phyloP scores from a whole-genome alignment of 225 moss, liverwort and hornwort genomes.

The Pleurozium schreberi region DNA sequence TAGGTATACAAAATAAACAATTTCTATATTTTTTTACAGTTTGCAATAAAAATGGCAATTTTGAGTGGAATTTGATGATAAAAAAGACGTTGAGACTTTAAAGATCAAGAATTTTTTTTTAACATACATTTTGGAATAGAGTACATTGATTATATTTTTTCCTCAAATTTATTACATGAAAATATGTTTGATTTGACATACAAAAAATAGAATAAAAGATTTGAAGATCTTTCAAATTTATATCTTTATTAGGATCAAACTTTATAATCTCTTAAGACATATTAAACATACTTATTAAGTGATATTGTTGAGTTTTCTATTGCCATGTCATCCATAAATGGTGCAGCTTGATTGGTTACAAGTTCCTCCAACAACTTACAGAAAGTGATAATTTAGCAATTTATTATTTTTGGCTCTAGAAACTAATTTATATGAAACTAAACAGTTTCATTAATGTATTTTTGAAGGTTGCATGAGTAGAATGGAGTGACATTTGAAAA shows the following conservation, averaged over 20 bases:
- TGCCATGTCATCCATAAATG: rapidly evolving
- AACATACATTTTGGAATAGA: not conserved
- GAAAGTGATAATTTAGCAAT: no score
- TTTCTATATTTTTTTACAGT: rapidly evolving
- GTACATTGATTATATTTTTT: not conserved
- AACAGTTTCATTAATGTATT: not conserved
- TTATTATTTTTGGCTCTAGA: rapidly evolving
- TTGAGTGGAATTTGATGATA: not conserved
- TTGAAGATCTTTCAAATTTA: no score
- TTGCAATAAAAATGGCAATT: not conserved
- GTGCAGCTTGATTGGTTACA: no score
- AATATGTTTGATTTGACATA: no score
- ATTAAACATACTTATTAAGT: no score
- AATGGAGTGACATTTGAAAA: not conserved
- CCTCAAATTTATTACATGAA: rapidly evolving
- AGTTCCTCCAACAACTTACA: not conserved
- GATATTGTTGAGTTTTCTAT: not conserved
- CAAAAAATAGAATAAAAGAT: not conserved
- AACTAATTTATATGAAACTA: not conserved
- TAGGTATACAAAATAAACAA: not conserved
- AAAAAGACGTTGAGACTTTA: no score
- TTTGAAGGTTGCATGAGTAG: no score
- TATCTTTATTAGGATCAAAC: rapidly evolving
- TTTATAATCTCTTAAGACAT: no score
- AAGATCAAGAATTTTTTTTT: rapidly evolving